Percentiles rank a stretch among this genome's conserved stretches.
Evolutionary conservation across 2,329 filamentous ascomycete genomes (phyloP).

Genomic region (Beauveria caledonica): DNA sequence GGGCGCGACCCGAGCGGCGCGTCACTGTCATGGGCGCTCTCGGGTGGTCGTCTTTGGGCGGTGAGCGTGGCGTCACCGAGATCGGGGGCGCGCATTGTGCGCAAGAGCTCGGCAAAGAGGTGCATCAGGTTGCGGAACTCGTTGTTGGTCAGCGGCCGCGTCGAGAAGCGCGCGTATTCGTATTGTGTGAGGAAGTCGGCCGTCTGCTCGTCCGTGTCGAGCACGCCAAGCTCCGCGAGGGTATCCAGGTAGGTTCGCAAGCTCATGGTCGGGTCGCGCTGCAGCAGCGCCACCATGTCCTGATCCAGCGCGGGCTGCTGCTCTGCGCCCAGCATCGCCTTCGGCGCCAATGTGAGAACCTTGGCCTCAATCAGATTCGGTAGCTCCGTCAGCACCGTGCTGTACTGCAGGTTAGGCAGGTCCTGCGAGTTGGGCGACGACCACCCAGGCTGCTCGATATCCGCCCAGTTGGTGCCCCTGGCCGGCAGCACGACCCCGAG

Average conservation of each 20-base stretch:
- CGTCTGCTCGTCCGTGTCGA: conserved; percentile 31
- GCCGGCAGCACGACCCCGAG: conserved; percentile 40
- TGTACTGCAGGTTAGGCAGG: conserved; percentile 74
- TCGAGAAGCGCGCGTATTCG: conserved; percentile 78
- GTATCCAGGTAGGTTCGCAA: conserved; percentile 72
- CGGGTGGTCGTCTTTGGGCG: conserved; percentile 18
- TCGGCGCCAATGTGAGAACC: conserved; percentile 75
- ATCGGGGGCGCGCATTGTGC: conserved; percentile 62
- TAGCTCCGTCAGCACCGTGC: conserved; percentile 71
- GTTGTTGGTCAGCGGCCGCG: conserved; percentile 54
- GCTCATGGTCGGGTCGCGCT: conserved; percentile 61
- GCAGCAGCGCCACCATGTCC: conserved; percentile 58
- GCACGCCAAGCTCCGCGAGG: conserved; percentile 58
- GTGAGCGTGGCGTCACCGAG: conserved; percentile 21
- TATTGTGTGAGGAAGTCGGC: conserved; percentile 66
- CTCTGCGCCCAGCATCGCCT: conserved; percentile 30
- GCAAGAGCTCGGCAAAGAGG: conserved; percentile 72
- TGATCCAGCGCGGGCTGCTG: conserved; percentile 45
- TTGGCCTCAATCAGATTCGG: conserved; percentile 88
- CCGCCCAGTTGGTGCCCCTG: conserved; percentile 60
- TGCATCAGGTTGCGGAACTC: conserved; percentile 76
- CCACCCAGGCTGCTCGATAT: conserved; percentile 85
- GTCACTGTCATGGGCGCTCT: conserved; percentile 39
- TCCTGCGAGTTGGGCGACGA: conserved; percentile 68
- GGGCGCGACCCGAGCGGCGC: conserved; percentile 34